phyloP scores from a whole-genome alignment of 768 basidiomycete genomes.

The Tephrocybe sp. region DNA sequence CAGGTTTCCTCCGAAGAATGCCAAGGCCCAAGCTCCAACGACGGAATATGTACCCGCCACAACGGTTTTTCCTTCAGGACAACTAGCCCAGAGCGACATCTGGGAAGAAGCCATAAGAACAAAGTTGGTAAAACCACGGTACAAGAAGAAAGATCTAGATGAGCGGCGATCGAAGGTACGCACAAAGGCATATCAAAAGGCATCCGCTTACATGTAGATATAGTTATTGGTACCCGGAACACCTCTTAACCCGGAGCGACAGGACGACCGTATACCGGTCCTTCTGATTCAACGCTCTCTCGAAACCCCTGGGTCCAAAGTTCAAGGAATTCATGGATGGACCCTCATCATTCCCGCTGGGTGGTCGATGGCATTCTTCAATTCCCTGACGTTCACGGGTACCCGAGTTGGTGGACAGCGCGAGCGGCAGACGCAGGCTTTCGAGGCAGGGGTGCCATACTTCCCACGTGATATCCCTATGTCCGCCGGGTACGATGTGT shows the following conservation, averaged over 20 bases:
- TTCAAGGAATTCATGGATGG: constrained; percentile 75
- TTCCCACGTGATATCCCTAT: constrained; percentile 85
- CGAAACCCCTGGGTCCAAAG: constrained; percentile 34
- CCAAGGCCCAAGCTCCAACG: constrained; percentile 38
- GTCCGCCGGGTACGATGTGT: constrained; percentile 51
- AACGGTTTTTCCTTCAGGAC: constrained; percentile 52
- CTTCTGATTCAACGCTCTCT: constrained; percentile 81
- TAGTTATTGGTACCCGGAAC: constrained; percentile 77
- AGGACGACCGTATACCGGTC: constrained; percentile 84
- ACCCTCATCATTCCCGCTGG: constrained; percentile 83
- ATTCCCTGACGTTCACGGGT: constrained; percentile 79
- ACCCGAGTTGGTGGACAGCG: constrained; percentile 85
- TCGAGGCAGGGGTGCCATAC: constrained; percentile 72
- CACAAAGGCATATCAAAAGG: too few species aligned
- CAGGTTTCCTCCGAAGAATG: constrained; percentile 86
- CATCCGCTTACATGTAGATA: too few species aligned
- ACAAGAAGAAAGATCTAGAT: constrained; percentile 85
- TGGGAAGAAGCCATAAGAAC: constrained; percentile 67
- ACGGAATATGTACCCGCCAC: constrained; percentile 26
- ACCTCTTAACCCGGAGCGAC: constrained; percentile 57
- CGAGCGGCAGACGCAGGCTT: constrained; percentile 77
- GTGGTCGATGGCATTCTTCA: constrained; percentile 90
- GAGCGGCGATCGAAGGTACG: constrained; percentile 73
- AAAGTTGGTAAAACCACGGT: constrained; percentile 58
- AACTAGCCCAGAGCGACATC: constrained; percentile 64